Percentiles rank a stretch among this genome's conserved stretches.
Conservation (phyloP, 139 green algal genomes). For the Chlamydomonas eustigma region DNA sequence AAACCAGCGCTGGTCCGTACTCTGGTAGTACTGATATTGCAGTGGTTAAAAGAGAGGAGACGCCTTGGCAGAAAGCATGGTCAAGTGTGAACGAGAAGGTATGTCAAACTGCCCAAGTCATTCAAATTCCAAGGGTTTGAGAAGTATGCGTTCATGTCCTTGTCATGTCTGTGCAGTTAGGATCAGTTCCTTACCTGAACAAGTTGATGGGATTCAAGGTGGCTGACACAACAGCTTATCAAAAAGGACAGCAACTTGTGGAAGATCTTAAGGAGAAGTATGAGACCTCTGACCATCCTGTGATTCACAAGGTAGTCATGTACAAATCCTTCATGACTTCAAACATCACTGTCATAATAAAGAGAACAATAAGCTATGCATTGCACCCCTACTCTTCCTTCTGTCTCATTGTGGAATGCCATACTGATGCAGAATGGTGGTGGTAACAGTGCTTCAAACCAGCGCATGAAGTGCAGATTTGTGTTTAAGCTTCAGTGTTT, state of each 20-base stretch:
- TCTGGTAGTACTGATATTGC: background rate
- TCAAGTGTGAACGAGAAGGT: conserved; percentile 37
- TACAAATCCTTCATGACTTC: too few species aligned
- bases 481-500: too few species aligned
- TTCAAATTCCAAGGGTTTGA: too few species aligned
- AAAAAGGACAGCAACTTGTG: conserved; percentile 65
- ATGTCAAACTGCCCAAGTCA: background rate
- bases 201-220: conserved; percentile 23
- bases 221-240: conserved; percentile 26
- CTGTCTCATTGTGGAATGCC: too few species aligned
- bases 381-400: too few species aligned
- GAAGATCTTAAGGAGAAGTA: conserved; percentile 86
- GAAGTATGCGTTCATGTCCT: too few species aligned
- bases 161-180: too few species aligned
- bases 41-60: conserved; percentile 37
- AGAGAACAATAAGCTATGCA: too few species aligned
- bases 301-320: conserved; percentile 88
- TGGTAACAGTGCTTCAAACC: too few species aligned
- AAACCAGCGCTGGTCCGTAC: background rate
- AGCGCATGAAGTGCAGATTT: too few species aligned
- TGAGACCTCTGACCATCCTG: conserved; percentile 86
- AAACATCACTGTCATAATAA: too few species aligned
- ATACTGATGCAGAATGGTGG: too few species aligned
- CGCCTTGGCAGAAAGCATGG: conserved; percentile 29
- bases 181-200: conserved; percentile 22